Conservation (phyloP, 371 early-diverging fungal genomes). For the Rhizomucor pusillus region DNA sequence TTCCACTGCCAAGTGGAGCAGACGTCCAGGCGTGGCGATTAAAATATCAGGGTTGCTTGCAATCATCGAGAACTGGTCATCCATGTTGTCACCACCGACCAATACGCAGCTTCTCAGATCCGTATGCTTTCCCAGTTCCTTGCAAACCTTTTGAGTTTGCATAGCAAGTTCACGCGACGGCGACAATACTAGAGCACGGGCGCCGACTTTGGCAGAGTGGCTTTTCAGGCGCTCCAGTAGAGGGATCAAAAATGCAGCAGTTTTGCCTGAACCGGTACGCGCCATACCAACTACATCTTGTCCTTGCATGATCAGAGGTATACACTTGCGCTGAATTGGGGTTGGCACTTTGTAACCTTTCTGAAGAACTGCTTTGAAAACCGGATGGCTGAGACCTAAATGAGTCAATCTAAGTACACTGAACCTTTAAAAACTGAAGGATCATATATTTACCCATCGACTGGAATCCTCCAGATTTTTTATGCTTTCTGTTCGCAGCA, state of each 20-base stretch:
- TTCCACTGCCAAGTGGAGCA: slow-evolving; percentile 94
- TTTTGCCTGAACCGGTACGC: slow-evolving; percentile 98
- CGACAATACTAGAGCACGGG: slow-evolving; percentile 83
- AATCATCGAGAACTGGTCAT: slow-evolving; percentile 89
- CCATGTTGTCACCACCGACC: slow-evolving; percentile 96
- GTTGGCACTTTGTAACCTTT: slow-evolving; percentile 98
- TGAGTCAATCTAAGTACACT: neutral
- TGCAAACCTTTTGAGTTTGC: slow-evolving; percentile 93
- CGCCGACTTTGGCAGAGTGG: slow-evolving; percentile 89
- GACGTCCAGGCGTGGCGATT: slow-evolving; percentile 98
- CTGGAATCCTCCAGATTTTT: slow-evolving; percentile 95
- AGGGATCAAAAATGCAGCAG: slow-evolving; percentile 96
- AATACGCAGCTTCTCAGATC: slow-evolving; percentile 87
- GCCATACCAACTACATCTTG: slow-evolving; percentile 98
- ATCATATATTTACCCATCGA: slow-evolving; percentile 78
- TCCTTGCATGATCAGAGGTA: slow-evolving; percentile 90
- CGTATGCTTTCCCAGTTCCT: slow-evolving; percentile 87
- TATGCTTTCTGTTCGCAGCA: slow-evolving; percentile 82
- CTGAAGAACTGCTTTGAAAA: slow-evolving; percentile 84
- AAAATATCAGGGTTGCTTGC: slow-evolving; percentile 95
- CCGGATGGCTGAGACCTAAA: slow-evolving; percentile 66
- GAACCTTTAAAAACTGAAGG: neutral
- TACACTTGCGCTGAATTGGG: slow-evolving; percentile 97
- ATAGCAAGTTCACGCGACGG: slow-evolving; percentile 96
- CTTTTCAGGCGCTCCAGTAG: slow-evolving; percentile 85